Evolutionary conservation across 2,329 filamentous ascomycete genomes (phyloP).

Genomic region (Trichoderma hamatum): DNA sequence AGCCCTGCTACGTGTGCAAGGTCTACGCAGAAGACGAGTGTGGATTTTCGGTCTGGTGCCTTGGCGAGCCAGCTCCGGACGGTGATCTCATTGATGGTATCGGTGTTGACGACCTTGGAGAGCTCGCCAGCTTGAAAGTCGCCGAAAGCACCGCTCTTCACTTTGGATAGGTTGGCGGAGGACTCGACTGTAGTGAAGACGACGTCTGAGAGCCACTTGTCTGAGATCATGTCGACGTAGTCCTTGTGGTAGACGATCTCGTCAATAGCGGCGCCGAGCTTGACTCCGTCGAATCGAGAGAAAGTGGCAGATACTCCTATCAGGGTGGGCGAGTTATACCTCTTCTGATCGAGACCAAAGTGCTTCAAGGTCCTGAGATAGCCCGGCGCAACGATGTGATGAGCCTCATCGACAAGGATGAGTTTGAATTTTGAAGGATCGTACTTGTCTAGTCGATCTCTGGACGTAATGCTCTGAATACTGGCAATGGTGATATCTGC

Average conservation of each 20-base stretch:
- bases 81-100: slow-evolving; percentile 78
- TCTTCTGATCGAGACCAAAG: slow-evolving; percentile 67
- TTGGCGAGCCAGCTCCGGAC: slow-evolving; percentile 84
- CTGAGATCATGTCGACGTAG: slow-evolving; percentile 70
- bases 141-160: slow-evolving; percentile 63
- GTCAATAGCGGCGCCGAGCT: slow-evolving; percentile 82
- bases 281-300: slow-evolving; percentile 79
- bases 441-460: slow-evolving; percentile 78
- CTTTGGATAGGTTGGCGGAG: slow-evolving; percentile 74
- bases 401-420: slow-evolving; percentile 91
- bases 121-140: slow-evolving; percentile 83
- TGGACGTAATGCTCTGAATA: slow-evolving; percentile 79
- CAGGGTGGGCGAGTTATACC: slow-evolving; percentile 59
- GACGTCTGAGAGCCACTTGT: slow-evolving; percentile 91
- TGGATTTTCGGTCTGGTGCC: slow-evolving; percentile 74
- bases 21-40: slow-evolving; percentile 93
- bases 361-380: slow-evolving; percentile 78
- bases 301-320: slow-evolving; percentile 88
- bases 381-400: slow-evolving; percentile 86
- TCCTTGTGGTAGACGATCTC: slow-evolving; percentile 94
- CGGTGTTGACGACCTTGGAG: slow-evolving; percentile 80
- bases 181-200: slow-evolving; percentile 91
- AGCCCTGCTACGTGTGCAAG: slow-evolving; percentile 77
- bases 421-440: slow-evolving; percentile 82
- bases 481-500: slow-evolving; percentile 96